Evolutionary conservation across 2,329 filamentous ascomycete species (phyloP), one percentile per base, ranked within the genome.

Genomic region (Hypoxylon sp.): DNA sequence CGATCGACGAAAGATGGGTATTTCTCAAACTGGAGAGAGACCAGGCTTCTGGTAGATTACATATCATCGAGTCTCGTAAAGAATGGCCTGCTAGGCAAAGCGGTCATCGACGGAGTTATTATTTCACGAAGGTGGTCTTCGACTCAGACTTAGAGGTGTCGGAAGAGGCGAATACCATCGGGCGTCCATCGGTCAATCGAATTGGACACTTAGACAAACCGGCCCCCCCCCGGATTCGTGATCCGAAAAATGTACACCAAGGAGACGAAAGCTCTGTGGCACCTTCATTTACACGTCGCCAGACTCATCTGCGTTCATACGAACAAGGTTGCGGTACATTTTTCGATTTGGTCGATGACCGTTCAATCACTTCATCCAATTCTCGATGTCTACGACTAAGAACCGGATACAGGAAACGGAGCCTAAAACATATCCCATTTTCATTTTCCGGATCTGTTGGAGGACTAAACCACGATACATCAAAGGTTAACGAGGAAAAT

Each of bases 1-100:
- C 90, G 0, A 88, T 93, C 14, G 90, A 94, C 69, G 89, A 93
- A 70, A 85, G 90, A 2, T 94, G 91, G 91, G 90, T 87, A 0
- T 86, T 88, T 61, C 78, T 94, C 2, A 84, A 84, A 2, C 79
- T 94, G 1, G 83, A 87, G 27, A 81, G 81, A 32, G 87, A 92
- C 63, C 88, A 92, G 63, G 71, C 72, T 9, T 88, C 85, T 0
- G 87, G 87, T 1, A 76, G 82, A 12, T 77, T 91, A 1, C 81
- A 85, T 53, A 88, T 92, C n/a, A 77, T 92, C 0, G 91, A 94
- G 75, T 86, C 85, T 27, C 84, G 91, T 12, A 88, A 88, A 25
- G 91, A 94, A 75, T 93, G 89, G 88, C 81, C 81, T 5, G 68
- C 69, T 0, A 76, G 77, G 29, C 80, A 82, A 21, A 89, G 87